Conservation (phyloP, 495 filamentous ascomycete species). For the Trichoderma reesei region DNA sequence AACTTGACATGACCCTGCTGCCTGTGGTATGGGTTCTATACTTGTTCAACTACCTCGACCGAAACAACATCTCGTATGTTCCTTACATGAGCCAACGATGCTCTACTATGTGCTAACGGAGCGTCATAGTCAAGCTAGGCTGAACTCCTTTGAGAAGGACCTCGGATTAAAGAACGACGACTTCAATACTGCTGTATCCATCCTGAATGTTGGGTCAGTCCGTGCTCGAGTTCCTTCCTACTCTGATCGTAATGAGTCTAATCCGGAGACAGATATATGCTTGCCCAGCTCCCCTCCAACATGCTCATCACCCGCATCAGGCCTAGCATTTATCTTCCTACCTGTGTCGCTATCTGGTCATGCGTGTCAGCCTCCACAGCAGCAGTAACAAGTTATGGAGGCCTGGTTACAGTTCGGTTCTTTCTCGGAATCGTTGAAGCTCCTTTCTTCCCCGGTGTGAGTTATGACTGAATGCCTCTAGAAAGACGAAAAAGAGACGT, state of each 20-base stretch:
- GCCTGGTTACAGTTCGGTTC: conserved; percentile 47
- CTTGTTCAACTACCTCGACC: conserved; percentile 74
- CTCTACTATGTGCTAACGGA: background rate
- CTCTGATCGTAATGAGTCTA: too few relatives aligned
- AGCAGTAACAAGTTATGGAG: conserved; percentile 41
- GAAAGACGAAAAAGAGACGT: conserved; percentile 14
- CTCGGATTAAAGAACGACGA: conserved; percentile 36
- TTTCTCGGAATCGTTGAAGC: conserved; percentile 51
- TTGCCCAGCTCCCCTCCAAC: conserved; percentile 36
- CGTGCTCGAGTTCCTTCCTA: too few relatives aligned
- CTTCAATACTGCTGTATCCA: conserved; percentile 42
- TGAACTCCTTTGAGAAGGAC: conserved; percentile 34
- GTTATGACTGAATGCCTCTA: conserved; percentile 10
- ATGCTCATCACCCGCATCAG: conserved; percentile 24
- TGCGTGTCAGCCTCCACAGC: conserved; percentile 45
- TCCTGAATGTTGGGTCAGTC: conserved; percentile 36
- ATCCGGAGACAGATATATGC: conserved; percentile 42
- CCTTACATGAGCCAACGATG: conserved; percentile 16
- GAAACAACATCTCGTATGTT: conserved; percentile 37
- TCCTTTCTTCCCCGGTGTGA: conserved; percentile 33
- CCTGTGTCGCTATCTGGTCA: conserved; percentile 47
- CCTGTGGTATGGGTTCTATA: conserved; percentile 49
- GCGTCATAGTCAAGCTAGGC: background rate
- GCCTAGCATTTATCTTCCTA: conserved; percentile 33
- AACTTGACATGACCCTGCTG: conserved; percentile 54